Base-by-base conservation (phyloP, 371 early-diverging fungal species). In the Apophysomyces trapeziformis region DNA sequence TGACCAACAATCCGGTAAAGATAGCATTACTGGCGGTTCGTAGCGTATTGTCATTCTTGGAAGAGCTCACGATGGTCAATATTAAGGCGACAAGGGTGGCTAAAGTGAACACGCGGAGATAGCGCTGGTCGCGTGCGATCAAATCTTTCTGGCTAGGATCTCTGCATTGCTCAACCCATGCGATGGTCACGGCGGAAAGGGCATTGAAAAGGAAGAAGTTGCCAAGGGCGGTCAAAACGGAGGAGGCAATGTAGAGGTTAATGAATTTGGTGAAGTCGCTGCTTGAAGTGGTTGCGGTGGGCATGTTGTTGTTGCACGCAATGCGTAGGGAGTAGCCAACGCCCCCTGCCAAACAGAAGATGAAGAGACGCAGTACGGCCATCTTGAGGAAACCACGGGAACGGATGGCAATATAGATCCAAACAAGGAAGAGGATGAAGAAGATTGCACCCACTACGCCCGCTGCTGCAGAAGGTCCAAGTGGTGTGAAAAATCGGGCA, bases 161-260 rank as follows among this genome's bases (percentile, higher is more conserved):
- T 60, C 60, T 60, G 41, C 44, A 41, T 38, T 44, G n/a, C 38
- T 60, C 60, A 37, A 57, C 57, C 64, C 64, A 64, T 0, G 57
- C n/a, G 14, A 39, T 39, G 38, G 43, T 54, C 11, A 57, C 58
- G 7, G 64, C 64, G 1, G 64, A 38, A 2, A 64, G 11, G 6
- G 64, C 64, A 32, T 64, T 64, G 57, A 64, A 64, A 1, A 64
- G 45, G 57, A 64, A 57, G 43, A 64, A 64, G 64, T 64, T 64
- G 16, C 64, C 64, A 13, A 64, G 18, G n/a, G 41, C 6, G 11
- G 64, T 41, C 57, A 64, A 13, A 12, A 41, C 41, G 14, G 54
- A 57, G 18, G 64, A 16, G 5, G 58, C 64, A 43, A 64, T 57
- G 26, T 64, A 64, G 21, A 64, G 43, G 18, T 64, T 64, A 43